These are phyloP conservation scores for Botrytis squamosa DNA, from an alignment of 2,329 filamentous ascomycete genomes.

Conservation along the genomic window DNA sequence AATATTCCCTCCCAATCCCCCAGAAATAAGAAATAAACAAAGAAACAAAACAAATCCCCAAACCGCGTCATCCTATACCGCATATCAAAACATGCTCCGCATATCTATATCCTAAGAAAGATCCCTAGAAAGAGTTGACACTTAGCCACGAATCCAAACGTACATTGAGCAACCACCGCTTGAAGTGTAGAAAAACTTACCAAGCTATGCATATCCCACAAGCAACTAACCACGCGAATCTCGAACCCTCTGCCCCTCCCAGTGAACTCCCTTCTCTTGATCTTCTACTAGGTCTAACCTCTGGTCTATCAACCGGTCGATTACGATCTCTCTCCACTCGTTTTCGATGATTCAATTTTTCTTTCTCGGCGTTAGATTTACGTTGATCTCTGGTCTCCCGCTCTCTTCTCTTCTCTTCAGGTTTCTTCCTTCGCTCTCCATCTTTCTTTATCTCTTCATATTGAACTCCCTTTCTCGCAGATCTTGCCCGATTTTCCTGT, in stretches of 20 bases:
- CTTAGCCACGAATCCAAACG: not conserved
- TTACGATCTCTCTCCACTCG: not conserved
- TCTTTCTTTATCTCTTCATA: too few relatives aligned
- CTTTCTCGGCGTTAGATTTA: accelerated
- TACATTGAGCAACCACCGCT: too few relatives aligned
- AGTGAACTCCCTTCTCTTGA: accelerated
- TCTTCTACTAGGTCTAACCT: not conserved
- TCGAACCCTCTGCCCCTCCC: not conserved
- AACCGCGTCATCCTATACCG: too few relatives aligned
- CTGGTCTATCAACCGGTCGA: not conserved
- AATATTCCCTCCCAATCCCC: too few relatives aligned
- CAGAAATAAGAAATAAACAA: too few relatives aligned
- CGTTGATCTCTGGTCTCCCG: not conserved
- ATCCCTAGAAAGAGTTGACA: accelerated
- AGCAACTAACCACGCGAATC: not conserved
- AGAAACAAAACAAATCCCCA: too few relatives aligned
- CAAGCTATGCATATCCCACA: not conserved
- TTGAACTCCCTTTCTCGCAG: not conserved
- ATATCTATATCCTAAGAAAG: not conserved
- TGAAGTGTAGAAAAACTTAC: not conserved
- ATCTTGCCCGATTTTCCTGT: not conserved
- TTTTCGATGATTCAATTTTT: not conserved
- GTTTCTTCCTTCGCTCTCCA: not conserved
- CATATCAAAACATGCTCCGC: too few relatives aligned
- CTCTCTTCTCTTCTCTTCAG: not conserved